Conservation (phyloP, 2,329 filamentous ascomycete species). For the Cercospora berteroae region DNA sequence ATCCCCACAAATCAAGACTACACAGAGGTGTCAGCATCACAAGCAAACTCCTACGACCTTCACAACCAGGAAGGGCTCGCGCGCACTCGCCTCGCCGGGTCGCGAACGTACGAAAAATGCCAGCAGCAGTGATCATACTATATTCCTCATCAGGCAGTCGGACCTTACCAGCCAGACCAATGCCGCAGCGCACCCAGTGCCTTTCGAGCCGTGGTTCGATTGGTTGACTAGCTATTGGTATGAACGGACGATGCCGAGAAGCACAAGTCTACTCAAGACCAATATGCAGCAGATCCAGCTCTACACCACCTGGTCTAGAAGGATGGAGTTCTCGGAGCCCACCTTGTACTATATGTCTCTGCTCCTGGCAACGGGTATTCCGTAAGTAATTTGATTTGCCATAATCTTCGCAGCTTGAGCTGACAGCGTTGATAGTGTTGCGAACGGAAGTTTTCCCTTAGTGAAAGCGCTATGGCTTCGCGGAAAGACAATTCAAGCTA, state of each 20-base stretch:
- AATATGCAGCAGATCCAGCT: neutral
- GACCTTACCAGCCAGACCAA: neutral
- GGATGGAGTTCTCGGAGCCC: neutral
- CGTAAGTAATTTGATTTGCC: neutral
- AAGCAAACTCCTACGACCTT: neutral
- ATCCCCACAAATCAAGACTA: neutral
- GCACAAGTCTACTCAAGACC: neutral
- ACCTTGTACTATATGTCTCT: neutral
- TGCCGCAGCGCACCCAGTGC: neutral
- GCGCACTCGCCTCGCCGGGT: neutral
- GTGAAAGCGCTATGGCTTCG: neutral
- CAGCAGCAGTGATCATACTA: neutral
- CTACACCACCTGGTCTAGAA: neutral
- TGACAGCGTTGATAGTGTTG: neutral
- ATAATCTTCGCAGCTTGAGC: neutral
- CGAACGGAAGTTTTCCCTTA: neutral
- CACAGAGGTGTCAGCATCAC: neutral
- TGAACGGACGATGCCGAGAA: neutral
- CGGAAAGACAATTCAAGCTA: neutral
- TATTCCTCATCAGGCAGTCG: neutral
- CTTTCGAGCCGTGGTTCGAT: neutral
- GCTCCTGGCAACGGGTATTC: neutral
- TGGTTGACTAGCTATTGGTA: neutral
- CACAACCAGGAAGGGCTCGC: neutral
- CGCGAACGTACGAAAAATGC: neutral